These are phyloP conservation scores for Cicer pinnatifidum DNA, from an alignment of 306 rosid species.

Conservation along the genomic window DNA sequence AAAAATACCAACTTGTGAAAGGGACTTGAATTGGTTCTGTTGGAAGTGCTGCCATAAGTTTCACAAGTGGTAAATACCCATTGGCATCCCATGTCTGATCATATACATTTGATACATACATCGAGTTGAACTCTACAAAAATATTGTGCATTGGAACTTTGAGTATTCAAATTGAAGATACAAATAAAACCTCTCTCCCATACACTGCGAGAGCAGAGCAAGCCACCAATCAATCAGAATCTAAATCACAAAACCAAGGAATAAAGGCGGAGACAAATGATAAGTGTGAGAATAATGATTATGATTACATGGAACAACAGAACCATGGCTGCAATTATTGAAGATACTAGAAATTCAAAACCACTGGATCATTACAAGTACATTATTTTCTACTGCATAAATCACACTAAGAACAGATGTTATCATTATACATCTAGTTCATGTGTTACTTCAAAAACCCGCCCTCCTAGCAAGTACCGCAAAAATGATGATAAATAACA, in stretches of 20 bases:
- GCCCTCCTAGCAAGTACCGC: constrained; percentile 29
- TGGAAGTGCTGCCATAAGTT: constrained; percentile 82
- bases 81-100: too few species aligned
- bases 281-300: constrained; percentile 13
- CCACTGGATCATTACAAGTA: not conserved
- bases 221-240: constrained; percentile 18
- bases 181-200: not conserved
- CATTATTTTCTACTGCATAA: constrained; percentile 42
- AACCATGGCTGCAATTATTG: constrained; percentile 30
- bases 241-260: constrained; percentile 9
- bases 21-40: constrained; percentile 48
- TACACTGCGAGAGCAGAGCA: not conserved
- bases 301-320: constrained; percentile 20
- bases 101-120: not conserved
- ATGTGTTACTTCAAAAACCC: constrained; percentile 29
- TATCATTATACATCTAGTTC: constrained; percentile 36
- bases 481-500: constrained; percentile 31
- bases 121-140: not conserved
- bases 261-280: not conserved
- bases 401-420: constrained; percentile 17
- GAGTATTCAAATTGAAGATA: not conserved
- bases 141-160: not conserved
- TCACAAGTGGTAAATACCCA: constrained; percentile 57
- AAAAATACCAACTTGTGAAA: constrained; percentile 59
- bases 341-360: constrained; percentile 11